phyloP scores from a whole-genome alignment of 352 stramenopile species.

The Phytophthora sansomeana region DNA sequence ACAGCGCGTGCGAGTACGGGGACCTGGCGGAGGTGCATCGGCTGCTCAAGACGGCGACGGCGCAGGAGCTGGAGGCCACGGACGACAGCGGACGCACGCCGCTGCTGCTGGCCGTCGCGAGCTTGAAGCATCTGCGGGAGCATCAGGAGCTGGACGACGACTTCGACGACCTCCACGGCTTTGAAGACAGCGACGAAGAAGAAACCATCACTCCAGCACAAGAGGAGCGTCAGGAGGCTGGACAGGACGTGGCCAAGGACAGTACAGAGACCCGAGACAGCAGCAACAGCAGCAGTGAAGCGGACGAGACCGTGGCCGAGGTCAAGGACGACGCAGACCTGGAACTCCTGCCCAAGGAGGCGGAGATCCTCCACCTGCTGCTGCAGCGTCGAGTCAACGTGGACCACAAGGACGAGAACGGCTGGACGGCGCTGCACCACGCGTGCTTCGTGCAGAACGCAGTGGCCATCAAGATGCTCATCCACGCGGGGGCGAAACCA shows the following conservation, averaged over 20 bases:
- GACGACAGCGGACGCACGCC: constrained; percentile 82
- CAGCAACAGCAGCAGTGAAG: constrained; percentile 25
- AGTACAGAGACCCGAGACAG: constrained; percentile 10
- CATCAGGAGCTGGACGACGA: constrained; percentile 56
- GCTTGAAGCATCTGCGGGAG: constrained; percentile 54
- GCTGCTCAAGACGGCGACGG: constrained; percentile 66
- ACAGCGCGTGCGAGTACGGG: constrained; percentile 80
- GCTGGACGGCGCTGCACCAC: constrained; percentile 85
- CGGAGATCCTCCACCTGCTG: constrained; percentile 81
- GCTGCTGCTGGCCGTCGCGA: constrained; percentile 74
- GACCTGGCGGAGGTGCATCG: constrained; percentile 66
- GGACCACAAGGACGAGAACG: constrained; percentile 85
- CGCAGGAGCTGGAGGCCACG: constrained; percentile 73
- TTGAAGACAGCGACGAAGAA: constrained; percentile 36
- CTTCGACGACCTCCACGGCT: constrained; percentile 46
- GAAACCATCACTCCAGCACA: not conserved
- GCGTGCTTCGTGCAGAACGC: constrained; percentile 83
- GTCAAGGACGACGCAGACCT: constrained; percentile 59
- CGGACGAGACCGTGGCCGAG: constrained; percentile 51
- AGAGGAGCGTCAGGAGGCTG: constrained; percentile 1
- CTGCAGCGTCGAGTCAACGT: constrained; percentile 78
- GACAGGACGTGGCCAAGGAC: constrained; percentile 13
- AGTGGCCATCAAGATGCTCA: constrained; percentile 76
- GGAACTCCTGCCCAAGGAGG: constrained; percentile 69
- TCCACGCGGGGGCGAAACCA: constrained; percentile 70